These are phyloP conservation scores for Fusarium fujikuroi DNA, from an alignment of 2,329 filamentous ascomycete genomes.

Conservation along the genomic window DNA sequence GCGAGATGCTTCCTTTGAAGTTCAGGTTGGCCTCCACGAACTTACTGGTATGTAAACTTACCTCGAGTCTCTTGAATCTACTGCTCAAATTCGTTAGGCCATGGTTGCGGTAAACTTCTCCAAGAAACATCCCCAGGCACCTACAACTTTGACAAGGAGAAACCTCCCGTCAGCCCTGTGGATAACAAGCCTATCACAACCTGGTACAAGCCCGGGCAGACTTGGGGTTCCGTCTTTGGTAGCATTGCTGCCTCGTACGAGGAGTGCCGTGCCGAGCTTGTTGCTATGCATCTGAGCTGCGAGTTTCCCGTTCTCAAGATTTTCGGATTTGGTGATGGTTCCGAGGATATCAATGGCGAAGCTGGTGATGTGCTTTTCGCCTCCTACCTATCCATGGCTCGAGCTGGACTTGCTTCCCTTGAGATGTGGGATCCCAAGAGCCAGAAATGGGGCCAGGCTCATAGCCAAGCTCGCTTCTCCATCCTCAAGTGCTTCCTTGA, in stretches of 20 bases:
- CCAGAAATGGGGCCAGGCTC: constrained; percentile 91
- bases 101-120: constrained; percentile 92
- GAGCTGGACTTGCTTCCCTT: constrained; percentile 86
- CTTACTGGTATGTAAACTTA: constrained; percentile 62
- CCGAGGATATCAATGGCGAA: constrained; percentile 74
- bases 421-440: constrained; percentile 96
- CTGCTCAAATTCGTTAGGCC: constrained; percentile 60
- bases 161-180: constrained; percentile 84
- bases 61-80: background rate
- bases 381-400: constrained; percentile 92
- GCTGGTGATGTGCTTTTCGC: constrained; percentile 90
- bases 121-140: constrained; percentile 85
- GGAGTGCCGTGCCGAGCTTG: constrained; percentile 93
- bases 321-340: constrained; percentile 89
- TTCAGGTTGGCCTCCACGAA: constrained; percentile 95
- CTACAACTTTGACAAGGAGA: constrained; percentile 88
- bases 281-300: constrained; percentile 90
- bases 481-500: constrained; percentile 87
- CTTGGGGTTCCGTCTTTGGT: constrained; percentile 93
- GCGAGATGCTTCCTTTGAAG: constrained; percentile 89
- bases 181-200: constrained; percentile 78
- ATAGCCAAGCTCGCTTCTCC: constrained; percentile 91
- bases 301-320: constrained; percentile 90
- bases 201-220: constrained; percentile 96
- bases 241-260: constrained; percentile 89